Conservation (phyloP, 1,284 basidiomycete species). For the Fistulina hepatica region DNA sequence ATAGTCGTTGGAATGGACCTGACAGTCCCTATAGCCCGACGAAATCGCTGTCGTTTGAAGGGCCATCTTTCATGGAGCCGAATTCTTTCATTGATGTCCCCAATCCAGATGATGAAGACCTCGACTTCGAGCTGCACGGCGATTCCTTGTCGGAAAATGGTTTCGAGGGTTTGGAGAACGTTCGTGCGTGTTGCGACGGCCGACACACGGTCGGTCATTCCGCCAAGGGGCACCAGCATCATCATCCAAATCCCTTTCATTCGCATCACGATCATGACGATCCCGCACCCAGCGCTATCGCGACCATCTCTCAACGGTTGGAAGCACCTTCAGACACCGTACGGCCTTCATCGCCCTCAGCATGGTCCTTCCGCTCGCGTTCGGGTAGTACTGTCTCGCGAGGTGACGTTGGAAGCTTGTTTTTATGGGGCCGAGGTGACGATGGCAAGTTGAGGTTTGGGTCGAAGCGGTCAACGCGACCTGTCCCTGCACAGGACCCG, state of each 20-base stretch:
- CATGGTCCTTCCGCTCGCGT: slow-evolving; percentile 72
- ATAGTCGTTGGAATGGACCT: no score
- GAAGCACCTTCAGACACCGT: slow-evolving; percentile 31
- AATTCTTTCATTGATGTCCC: slow-evolving; percentile 57
- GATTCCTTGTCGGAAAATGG: slow-evolving; percentile 69
- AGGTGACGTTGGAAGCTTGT: slow-evolving; percentile 48
- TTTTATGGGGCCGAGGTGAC: slow-evolving; percentile 48
- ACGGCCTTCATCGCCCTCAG: slow-evolving; percentile 58
- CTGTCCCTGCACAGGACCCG: slow-evolving; percentile 28
- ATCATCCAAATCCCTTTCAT: no score
- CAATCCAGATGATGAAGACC: slow-evolving; percentile 48
- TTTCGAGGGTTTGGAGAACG: slow-evolving; percentile 91
- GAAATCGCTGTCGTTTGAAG: no score
- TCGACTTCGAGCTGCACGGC: slow-evolving; percentile 74
- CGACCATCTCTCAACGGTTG: slow-evolving; percentile 5
- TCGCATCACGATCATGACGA: slow-evolving; percentile 27
- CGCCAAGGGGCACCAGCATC: slow-evolving; percentile 49
- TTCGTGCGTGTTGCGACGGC: slow-evolving; percentile 91
- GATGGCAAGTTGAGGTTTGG: slow-evolving; percentile 58
- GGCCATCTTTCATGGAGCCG: no score
- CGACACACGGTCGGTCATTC: slow-evolving; percentile 69
- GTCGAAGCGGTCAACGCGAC: slow-evolving; percentile 53
- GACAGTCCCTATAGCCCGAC: slow-evolving; percentile 60
- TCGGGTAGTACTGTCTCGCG: slow-evolving; percentile 57
- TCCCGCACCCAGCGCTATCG: slow-evolving; percentile 1